Conservation (phyloP, 2,329 filamentous ascomycete genomes). For the Endocalyx cinctus region DNA sequence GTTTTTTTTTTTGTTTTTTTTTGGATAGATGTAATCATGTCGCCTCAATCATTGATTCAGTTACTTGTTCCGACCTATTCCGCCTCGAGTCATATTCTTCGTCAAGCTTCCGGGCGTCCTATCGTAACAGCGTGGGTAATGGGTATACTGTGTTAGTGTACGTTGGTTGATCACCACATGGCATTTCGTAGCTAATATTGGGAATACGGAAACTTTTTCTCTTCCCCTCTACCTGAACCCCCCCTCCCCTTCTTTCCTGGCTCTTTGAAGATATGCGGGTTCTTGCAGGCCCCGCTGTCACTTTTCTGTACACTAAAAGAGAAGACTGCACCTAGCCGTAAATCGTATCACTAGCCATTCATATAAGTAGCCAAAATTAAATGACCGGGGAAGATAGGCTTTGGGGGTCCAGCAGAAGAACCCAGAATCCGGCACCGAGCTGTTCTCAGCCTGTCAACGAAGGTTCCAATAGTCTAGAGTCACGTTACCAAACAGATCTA, state of each 20-base stretch:
- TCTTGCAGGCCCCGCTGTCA: background rate
- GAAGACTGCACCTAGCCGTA: slow-evolving; percentile 20
- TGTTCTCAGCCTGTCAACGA: slow-evolving; percentile 7
- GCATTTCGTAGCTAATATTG: too few relatives aligned
- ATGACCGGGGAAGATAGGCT: slow-evolving; percentile 14
- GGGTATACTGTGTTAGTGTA: too few relatives aligned
- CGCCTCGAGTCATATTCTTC: slow-evolving; percentile 4
- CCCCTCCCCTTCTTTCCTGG: too few relatives aligned
- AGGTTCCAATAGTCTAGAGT: too few relatives aligned
- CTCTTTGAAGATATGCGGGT: too few relatives aligned
- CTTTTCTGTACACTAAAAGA: slow-evolving; percentile 9
- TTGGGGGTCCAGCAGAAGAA: slow-evolving; percentile 16
- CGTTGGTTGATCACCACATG: too few relatives aligned
- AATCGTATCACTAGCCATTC: slow-evolving; percentile 16
- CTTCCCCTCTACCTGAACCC: too few relatives aligned
- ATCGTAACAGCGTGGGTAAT: slow-evolving; percentile 1
- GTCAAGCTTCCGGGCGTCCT: slow-evolving; percentile 12
- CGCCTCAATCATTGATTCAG: too few relatives aligned
- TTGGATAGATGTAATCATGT: too few relatives aligned
- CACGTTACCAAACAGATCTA: background rate
- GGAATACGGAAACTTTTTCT: too few relatives aligned
- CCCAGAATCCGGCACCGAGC: too few relatives aligned
- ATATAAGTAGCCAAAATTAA: slow-evolving; percentile 18
- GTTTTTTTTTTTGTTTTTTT: too few relatives aligned
- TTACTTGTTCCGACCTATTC: slow-evolving; percentile 2